Percentiles rank a stretch among this genome's conserved stretches.
Evolutionary conservation across 2,329 filamentous ascomycete genomes (phyloP).

Genomic region (Epichloe amarillans): DNA sequence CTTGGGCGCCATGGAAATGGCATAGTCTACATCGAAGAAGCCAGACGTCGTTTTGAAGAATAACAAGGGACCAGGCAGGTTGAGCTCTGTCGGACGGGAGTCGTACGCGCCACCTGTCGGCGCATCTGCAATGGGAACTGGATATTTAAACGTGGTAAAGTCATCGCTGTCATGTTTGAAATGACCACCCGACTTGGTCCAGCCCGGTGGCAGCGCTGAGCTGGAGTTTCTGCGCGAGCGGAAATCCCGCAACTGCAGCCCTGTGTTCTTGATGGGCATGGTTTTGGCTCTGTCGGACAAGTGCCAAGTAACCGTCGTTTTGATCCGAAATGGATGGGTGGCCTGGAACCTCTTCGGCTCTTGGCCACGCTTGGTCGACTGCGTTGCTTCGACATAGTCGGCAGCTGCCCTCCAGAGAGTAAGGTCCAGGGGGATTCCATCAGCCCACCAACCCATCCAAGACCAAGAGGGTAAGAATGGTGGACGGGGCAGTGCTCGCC

Average conservation of each 20-base stretch:
- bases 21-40: conserved; percentile 28
- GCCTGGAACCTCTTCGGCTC: conserved; percentile 22
- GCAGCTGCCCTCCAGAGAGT: conserved; percentile 28
- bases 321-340: conserved; percentile 25
- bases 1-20: conserved; percentile 22
- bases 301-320: conserved; percentile 24
- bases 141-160: conserved; percentile 27
- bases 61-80: conserved; percentile 25
- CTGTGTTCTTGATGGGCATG: conserved; percentile 23
- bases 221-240: conserved; percentile 19
- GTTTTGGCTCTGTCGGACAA: conserved; percentile 25
- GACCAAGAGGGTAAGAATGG: conserved; percentile 32
- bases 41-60: conserved; percentile 26
- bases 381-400: conserved; percentile 28
- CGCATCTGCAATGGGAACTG: conserved; percentile 25
- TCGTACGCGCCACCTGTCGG: conserved; percentile 18
- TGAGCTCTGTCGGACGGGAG: conserved; percentile 16
- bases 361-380: conserved; percentile 17
- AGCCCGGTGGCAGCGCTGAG: conserved; percentile 24
- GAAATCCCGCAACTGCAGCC: conserved; percentile 26
- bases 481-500: conserved; percentile 22
- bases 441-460: conserved; percentile 36
- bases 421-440: conserved; percentile 28
- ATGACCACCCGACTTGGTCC: conserved; percentile 23
- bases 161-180: conserved; percentile 28